Conservation (phyloP, 164 flowering plant genomes). For the Saururus chinensis region DNA sequence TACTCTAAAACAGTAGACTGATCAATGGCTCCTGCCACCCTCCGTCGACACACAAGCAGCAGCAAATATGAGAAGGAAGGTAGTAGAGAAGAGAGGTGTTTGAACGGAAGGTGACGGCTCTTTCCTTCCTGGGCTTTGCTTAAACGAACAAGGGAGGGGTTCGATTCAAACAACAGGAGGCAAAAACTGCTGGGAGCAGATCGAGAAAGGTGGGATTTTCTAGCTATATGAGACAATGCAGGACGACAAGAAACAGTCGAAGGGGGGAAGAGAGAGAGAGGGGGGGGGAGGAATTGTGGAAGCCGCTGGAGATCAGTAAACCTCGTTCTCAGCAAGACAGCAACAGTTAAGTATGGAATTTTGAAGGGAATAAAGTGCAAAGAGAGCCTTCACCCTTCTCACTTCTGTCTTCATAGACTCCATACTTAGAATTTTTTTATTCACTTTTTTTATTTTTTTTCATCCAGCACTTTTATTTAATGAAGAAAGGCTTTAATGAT, state of each 20-base stretch:
- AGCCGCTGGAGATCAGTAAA: conserved; percentile 14
- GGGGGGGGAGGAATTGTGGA: conserved; percentile 14
- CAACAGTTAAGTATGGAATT: conserved; percentile 55
- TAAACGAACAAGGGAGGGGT: conserved; percentile 10
- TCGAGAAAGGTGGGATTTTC: conserved; percentile 11
- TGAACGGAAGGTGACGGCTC: not conserved
- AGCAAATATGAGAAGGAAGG: not conserved
- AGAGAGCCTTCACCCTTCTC: conserved; percentile 11
- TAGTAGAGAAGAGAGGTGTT: not conserved
- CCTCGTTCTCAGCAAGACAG: conserved; percentile 43
- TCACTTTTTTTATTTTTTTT: too few relatives aligned
- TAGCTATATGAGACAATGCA: conserved; percentile 7
- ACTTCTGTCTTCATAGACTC: conserved; percentile 2
- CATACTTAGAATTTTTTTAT: conserved; percentile 14
- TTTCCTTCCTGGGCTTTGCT: conserved; percentile 1
- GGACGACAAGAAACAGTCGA: conserved; percentile 33
- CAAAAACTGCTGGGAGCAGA: conserved; percentile 21
- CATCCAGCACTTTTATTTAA: conserved; percentile 36
- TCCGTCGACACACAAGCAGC: too few relatives aligned
- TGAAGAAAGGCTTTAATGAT: conserved; percentile 2
- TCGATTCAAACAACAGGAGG: conserved; percentile 15
- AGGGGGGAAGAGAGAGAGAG: conserved; percentile 27
- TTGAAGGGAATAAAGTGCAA: conserved; percentile 75
- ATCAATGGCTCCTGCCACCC: not conserved
- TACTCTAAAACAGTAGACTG: not conserved